These are phyloP conservation scores for Penicillium sp. DNA, from an alignment of 2,329 filamentous ascomycete species.

Conservation along the genomic window DNA sequence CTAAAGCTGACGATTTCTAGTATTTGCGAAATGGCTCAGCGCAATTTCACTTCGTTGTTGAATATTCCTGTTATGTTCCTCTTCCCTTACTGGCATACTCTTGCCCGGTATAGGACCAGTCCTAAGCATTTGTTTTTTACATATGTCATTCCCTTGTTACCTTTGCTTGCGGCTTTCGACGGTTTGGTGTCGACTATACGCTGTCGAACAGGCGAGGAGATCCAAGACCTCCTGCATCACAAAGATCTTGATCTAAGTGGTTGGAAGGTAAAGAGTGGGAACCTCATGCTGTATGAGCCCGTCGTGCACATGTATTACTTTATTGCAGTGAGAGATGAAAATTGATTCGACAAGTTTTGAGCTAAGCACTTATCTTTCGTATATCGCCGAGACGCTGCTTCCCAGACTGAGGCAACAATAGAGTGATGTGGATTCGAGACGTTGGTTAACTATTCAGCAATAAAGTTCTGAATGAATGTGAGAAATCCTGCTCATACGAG, in stretches of 20 bases:
- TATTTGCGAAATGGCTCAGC: not conserved
- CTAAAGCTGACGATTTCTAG: not conserved
- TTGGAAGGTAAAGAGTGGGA: not conserved
- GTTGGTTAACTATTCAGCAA: too few relatives aligned
- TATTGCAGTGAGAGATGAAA: not conserved
- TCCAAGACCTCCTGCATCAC: not conserved
- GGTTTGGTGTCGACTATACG: not conserved
- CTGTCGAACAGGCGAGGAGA: not conserved
- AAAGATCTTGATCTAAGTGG: not conserved
- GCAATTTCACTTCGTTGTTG: not conserved
- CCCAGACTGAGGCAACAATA: not conserved
- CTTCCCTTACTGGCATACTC: not conserved
- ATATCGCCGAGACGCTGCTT: not conserved
- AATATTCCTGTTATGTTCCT: not conserved
- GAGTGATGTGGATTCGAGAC: too few relatives aligned
- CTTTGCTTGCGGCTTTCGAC: not conserved
- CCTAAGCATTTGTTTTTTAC: not conserved
- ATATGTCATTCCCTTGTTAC: not conserved
- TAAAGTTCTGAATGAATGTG: too few relatives aligned
- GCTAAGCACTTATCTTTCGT: not conserved
- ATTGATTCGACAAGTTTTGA: not conserved
- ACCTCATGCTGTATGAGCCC: not conserved
- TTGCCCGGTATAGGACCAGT: not conserved
- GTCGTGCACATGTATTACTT: not conserved
- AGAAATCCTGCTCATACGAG: too few relatives aligned